These are phyloP conservation scores for Lepidium campestre DNA, from an alignment of 441 rosid species.

Conservation along the genomic window DNA sequence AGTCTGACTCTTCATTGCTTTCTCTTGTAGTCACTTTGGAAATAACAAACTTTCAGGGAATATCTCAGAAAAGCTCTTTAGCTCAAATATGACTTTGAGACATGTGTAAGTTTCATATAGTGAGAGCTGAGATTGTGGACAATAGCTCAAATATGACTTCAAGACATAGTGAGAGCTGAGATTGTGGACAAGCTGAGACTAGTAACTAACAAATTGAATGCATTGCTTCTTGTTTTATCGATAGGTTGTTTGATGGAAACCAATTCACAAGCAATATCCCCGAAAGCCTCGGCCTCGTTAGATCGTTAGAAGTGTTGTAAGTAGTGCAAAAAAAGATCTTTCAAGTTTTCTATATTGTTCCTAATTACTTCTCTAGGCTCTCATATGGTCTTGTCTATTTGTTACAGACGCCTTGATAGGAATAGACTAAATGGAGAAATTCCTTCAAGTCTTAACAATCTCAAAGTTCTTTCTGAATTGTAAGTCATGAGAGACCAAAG, in stretches of 20 bases:
- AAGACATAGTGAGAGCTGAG: neutral
- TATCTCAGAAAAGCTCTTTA: constrained; percentile 58
- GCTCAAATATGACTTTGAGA: constrained; percentile 49
- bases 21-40: constrained; percentile 53
- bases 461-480: constrained; percentile 45
- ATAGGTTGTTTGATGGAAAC: constrained; percentile 69
- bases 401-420: constrained; percentile 63
- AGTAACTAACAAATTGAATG: neutral
- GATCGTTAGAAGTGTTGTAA: constrained; percentile 55
- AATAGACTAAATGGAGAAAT: constrained; percentile 45
- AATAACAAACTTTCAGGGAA: constrained; percentile 51
- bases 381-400: neutral
- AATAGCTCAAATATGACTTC: constrained; percentile 46
- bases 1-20: neutral
- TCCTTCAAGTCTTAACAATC: constrained; percentile 53
- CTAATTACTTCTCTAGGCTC: neutral
- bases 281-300: constrained; percentile 51
- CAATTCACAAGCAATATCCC: constrained; percentile 53
- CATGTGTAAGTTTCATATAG: constrained; percentile 54
- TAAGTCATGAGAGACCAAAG: constrained; percentile 34
- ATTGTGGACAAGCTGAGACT: neutral
- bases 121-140: neutral
- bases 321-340: constrained; percentile 3
- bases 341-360: neutral
- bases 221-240: neutral